These are phyloP conservation scores for Vigna unguiculata DNA, from an alignment of 306 rosid genomes.

Conservation along the genomic window DNA sequence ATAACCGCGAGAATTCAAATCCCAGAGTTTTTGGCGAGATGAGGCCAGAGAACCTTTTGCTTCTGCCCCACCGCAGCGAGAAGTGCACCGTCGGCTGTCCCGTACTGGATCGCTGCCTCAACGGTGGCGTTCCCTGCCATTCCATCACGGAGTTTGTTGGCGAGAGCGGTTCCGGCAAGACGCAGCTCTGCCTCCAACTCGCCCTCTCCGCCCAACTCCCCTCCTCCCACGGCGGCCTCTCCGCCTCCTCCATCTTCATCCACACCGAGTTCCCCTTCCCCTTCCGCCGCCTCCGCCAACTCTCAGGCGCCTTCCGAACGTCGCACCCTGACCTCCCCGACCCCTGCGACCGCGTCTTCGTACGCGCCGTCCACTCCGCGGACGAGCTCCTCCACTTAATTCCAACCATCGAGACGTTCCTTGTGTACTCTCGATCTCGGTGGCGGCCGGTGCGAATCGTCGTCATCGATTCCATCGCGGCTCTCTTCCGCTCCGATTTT, in stretches of 20 bases:
- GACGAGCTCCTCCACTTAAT: conserved; percentile 59
- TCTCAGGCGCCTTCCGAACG: conserved; percentile 54
- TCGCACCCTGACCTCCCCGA: conserved; percentile 45
- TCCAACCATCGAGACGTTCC: conserved; percentile 54
- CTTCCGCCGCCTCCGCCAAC: conserved; percentile 76
- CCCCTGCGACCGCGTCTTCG: conserved; percentile 56
- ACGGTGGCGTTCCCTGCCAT: conserved; percentile 81
- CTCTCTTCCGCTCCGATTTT: conserved; percentile 84
- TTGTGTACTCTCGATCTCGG: conserved; percentile 32
- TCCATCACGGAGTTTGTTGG: conserved; percentile 79
- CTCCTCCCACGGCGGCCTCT: conserved; percentile 73
- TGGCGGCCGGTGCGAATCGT: conserved; percentile 68
- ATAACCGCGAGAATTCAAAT: background rate
- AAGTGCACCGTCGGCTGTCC: conserved; percentile 77
- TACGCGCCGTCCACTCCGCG: conserved; percentile 58
- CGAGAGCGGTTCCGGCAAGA: conserved; percentile 86
- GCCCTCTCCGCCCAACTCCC: conserved; percentile 82
- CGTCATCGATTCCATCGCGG: conserved; percentile 88
- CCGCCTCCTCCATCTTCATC: conserved; percentile 75
- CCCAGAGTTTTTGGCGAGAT: background rate
- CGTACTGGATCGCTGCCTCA: conserved; percentile 63
- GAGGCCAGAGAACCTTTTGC: conserved; percentile 60
- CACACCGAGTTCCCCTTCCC: conserved; percentile 87
- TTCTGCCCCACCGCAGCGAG: conserved; percentile 23
- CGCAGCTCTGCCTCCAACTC: conserved; percentile 92